Base-by-base conservation (phyloP, 208 protist genomes). In the Strigomonas oncopelti region DNA sequence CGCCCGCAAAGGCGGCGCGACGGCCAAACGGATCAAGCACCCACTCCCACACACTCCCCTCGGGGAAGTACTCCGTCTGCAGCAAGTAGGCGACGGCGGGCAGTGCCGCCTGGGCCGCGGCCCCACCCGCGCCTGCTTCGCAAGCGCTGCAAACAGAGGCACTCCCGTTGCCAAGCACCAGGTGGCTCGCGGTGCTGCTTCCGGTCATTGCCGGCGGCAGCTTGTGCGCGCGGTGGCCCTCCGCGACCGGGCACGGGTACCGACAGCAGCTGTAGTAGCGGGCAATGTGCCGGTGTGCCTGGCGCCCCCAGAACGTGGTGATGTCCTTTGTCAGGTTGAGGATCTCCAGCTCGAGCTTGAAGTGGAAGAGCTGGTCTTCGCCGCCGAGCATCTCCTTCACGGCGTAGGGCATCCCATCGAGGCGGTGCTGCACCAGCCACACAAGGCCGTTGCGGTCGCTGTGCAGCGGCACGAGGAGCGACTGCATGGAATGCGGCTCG, bases 1-100 rank as follows among this genome's bases (percentile, higher is more conserved):
- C 28, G 8, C 20, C 57, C 0, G 34, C 34, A 5, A 61, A 42
- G 4, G 14, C 16, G 38, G 36, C 14, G 27, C 36, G 16, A 13
- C 32, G 42, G 20, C 42, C 9, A 13, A 20, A 34, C 2, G 59
- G 57, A 46, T 62, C 57, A 1, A 62, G 1, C 61, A 69, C 68
- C 57, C 75, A 76, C 56, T 91, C 85, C 68, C 71, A 75, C 32
- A 88, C 67, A 28, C 71, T 81, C 0, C 85, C 85, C 1, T 68
- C 62, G 3, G 80, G 77, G 61, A 88, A 91, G 74, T 88, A 91
- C 75, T 91, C 85, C 18, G 74, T 71, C 61, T 91, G 85, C 52
- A 91, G 58, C n/a, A 87, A 63, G 54, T 80, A 77, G 22, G 81
- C 77, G 22, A 66, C 58, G 29, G 65, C 66, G 3, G 61, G 66